A percentile compares a stretch with the other conserved stretches of the same genome.
Conservation (phyloP, 345 rosid genomes). For the Aquilaria sinensis region DNA sequence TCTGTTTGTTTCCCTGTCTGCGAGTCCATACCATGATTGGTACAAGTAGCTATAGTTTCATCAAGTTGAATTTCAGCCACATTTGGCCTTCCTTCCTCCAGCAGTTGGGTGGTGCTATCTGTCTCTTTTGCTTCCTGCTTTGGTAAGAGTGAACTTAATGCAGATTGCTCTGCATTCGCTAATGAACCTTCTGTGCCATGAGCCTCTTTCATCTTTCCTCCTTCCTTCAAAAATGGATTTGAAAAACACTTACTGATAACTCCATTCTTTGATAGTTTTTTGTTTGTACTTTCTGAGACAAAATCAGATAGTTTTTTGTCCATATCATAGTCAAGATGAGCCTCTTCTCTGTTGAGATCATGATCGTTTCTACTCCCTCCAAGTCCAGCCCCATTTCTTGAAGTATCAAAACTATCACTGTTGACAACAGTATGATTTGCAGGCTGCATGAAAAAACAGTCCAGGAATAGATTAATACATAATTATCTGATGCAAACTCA, state of each 20-base stretch:
- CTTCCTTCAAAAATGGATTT: conserved; percentile 20
- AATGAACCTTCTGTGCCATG: conserved; percentile 18
- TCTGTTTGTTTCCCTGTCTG: conserved; percentile 18
- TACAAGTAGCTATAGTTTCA: conserved; percentile 24
- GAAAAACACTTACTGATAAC: conserved; percentile 9
- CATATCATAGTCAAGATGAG: conserved; percentile 12
- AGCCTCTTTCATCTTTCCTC: conserved; percentile 21
- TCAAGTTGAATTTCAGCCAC: conserved; percentile 14
- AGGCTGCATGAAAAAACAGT: conserved; percentile 23
- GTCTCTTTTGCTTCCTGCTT: conserved; percentile 27
- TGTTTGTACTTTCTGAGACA: conserved; percentile 12
- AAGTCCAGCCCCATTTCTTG: conserved; percentile 11
- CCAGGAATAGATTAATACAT: neutral
- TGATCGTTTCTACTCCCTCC: conserved; percentile 9
- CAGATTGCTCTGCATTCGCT: conserved; percentile 27
- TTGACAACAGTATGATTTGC: conserved; percentile 13
- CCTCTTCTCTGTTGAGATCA: conserved; percentile 15
- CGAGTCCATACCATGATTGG: conserved; percentile 20
- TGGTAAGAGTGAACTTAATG: conserved; percentile 29
- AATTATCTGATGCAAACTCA: conserved; percentile 5
- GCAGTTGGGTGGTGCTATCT: conserved; percentile 15
- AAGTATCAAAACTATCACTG: conserved; percentile 10
- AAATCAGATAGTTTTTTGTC: conserved; percentile 24
- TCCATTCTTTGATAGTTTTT: conserved; percentile 15
- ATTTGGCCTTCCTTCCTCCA: conserved; percentile 15